phyloP scores from a whole-genome alignment of 164 flowering plant species.

The Vitis rupestris region DNA sequence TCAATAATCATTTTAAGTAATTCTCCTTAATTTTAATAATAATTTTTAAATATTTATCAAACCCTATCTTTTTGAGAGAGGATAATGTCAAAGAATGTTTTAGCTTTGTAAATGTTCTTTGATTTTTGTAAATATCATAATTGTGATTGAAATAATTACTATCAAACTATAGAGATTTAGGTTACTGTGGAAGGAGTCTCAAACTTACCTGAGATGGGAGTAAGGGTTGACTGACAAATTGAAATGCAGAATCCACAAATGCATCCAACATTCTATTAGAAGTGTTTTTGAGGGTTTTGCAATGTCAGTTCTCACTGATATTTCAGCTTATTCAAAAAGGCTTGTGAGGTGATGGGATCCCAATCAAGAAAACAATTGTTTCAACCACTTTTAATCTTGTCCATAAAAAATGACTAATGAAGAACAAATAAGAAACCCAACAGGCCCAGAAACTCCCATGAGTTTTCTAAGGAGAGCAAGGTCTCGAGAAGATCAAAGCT shows the following conservation, averaged over 20 bases:
- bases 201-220: constrained; percentile 32
- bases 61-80: too few species aligned
- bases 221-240: constrained; percentile 29
- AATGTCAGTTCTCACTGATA: background rate
- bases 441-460: background rate
- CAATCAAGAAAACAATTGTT: background rate
- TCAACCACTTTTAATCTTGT: background rate
- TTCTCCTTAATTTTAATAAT: too few species aligned
- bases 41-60: too few species aligned
- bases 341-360: background rate
- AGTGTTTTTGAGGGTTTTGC: constrained; percentile 8
- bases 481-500: background rate
- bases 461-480: background rate
- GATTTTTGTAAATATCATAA: background rate
- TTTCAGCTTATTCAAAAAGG: background rate
- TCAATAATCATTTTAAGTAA: too few species aligned
- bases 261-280: constrained; percentile 18
- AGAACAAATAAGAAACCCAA: background rate
- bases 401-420: background rate
- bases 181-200: background rate
- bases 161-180: background rate
- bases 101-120: too few species aligned
- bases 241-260: constrained; percentile 30
- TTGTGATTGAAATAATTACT: background rate
- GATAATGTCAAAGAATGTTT: too few species aligned